Base-by-base conservation (phyloP, 495 filamentous ascomycete species). In the Extremus antarcticus region DNA sequence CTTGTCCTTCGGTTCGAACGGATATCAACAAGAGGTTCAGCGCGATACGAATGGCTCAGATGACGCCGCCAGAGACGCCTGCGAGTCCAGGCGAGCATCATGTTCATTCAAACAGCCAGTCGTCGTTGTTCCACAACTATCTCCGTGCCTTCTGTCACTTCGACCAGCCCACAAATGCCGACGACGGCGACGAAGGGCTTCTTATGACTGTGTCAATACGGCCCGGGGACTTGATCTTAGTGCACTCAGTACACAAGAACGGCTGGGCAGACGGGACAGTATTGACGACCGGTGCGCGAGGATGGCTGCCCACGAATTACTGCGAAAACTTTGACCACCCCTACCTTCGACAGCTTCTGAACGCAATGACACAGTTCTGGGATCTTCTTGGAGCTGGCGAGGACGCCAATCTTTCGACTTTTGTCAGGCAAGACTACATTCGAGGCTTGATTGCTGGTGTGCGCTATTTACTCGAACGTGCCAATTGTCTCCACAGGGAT, bases 181-280 rank as follows among this genome's bases (percentile, higher is more conserved):
- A 78, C 15, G 77, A 86, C 19, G 91, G 88, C 9, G 86, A 70
- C 11, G 87, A 71, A 15, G 61, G 65, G 24, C 64, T 63, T 2
- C 65, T 68, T 9, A 65, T 97, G 55, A 96, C 91, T 19, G 70
- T 95, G 9, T 87, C 89, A 4, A 76, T 99, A 25, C 87, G 88
- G 60, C 80, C 85, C 61, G 94, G 92, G 50, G 94, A 97, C 61
- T 79, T 99, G 21, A 87, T 99, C 50, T 70, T 99, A 53, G 83
- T 99, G 32, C 94, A 99, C 69, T 95, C 92, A 15, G 86, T 99
- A 61, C 94, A 99, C 71, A 89, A 88, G 48, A 99, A 95, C 73
- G 94, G 94, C 63, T 99, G 94, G 94, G 94, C 92, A 40, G 94
- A 99, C 69, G 94, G 94, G 40, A 99, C 94, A n/a, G 74, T 95